Base-by-base conservation (phyloP, 441 rosid genomes). In the Populus hybrid region DNA sequence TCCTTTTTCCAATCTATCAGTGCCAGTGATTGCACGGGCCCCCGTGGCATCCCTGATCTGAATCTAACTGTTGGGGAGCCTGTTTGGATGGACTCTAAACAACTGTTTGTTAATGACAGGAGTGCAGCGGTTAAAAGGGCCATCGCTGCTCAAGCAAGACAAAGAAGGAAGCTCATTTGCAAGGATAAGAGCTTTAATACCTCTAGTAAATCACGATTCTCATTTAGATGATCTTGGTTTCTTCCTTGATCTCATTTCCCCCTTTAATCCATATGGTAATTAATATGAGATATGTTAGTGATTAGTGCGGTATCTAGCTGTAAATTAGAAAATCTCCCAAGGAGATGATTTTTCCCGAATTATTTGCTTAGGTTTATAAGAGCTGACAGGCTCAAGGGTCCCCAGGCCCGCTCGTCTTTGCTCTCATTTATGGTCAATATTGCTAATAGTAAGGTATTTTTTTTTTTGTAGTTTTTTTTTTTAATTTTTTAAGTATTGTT, bases 141-240 rank as follows among this genome's bases (percentile, higher is more conserved):
- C 14, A 36, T 70, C 67, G 84, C 89, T 10, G 87, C 87, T 35
- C 71, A 76, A 28, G 89, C 87, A 8, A 85, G 89, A 73, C 82
- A 67, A 11, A 80, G 73, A 24, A 87, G 86, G 75, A 83, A 30
- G 74, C 73, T 64, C 34, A 83, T 76, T 26, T 82, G 83, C 74
- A 69, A 80, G 70, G 69, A 77, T 7, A 86, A 83, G 78, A 68
- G 73, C 59, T 5, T 35, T 69, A 72, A 21, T 64, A 10, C 77
- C 28, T 8, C 34, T 67, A 72, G 6, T 24, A 80, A 68, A 74
- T 61, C 67, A 54, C 76, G 80, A 11, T 3, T 64, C 73, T 79
- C 61, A 14, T 64, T 54, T 63, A 54, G 73, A 67, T 65, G 82
- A 79, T 23, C 57, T 46, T 46, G 57, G 57, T 46, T 46, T 46